These are phyloP conservation scores for Penicillium psychrosexuale DNA, from an alignment of 2,329 filamentous ascomycete genomes.

Conservation along the genomic window DNA sequence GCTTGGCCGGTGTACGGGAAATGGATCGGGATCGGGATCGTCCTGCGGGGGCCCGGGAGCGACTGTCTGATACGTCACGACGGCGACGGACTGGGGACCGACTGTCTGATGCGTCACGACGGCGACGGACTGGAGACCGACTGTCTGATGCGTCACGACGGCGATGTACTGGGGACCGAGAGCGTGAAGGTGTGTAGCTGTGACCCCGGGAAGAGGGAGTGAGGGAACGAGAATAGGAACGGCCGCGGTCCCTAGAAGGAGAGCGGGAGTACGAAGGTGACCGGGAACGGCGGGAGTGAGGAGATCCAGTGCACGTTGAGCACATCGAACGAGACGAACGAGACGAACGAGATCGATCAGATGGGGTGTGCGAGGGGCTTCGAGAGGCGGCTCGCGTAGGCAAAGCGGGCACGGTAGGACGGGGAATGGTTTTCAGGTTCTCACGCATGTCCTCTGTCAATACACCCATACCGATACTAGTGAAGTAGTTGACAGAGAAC, in stretches of 20 bases:
- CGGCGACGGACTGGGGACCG: conserved; percentile 26
- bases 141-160: conserved; percentile 35
- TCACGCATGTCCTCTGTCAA: conserved; percentile 95
- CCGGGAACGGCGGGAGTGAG: conserved; percentile 44
- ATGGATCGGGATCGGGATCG: conserved; percentile 16
- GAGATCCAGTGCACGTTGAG: conserved; percentile 24
- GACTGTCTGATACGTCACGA: conserved; percentile 34
- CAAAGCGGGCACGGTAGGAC: conserved; percentile 71
- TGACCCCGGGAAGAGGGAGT: conserved; percentile 33
- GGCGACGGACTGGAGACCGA: conserved; percentile 25
- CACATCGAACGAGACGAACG: conserved; percentile 30
- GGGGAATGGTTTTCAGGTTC: conserved; percentile 82
- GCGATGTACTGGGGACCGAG: conserved; percentile 35
- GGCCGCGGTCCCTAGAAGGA: conserved; percentile 31
- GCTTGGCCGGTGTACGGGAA: conserved; percentile 32
- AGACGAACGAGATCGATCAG: conserved; percentile 34
- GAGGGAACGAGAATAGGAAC: conserved; percentile 33
- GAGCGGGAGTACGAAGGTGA: conserved; percentile 41
- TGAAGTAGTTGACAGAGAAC: conserved; percentile 99
- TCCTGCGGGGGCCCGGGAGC: conserved; percentile 30
- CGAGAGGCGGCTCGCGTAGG: conserved; percentile 52
- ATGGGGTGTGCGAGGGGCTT: conserved; percentile 62
- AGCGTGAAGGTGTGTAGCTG: conserved; percentile 37
- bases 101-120: conserved; percentile 34
- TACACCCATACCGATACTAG: conserved; percentile 91